Evolutionary conservation across 2,329 filamentous ascomycete species (phyloP).

Genomic region (Microcyclosporella mali): DNA sequence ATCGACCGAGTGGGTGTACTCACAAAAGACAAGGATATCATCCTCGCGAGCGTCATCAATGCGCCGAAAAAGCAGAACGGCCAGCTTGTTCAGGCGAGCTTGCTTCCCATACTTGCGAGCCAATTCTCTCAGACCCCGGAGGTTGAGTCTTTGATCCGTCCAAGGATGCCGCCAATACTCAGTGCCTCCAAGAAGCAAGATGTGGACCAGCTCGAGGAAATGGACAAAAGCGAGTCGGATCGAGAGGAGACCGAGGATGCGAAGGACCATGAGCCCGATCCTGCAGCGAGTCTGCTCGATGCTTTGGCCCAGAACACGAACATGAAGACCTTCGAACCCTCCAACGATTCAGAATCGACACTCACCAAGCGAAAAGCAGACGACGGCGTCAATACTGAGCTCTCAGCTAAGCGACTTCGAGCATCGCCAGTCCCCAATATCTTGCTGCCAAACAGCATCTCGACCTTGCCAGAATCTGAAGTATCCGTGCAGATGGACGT

Average conservation of each 20-base stretch:
- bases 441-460: conserved; percentile 2
- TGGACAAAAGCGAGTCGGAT: conserved; percentile 3
- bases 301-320: conserved; percentile 8
- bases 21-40: conserved; percentile 59
- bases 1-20: conserved; percentile 78
- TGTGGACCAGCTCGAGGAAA: conserved; percentile 5
- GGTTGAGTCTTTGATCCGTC: conserved; percentile 64
- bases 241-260: neutral
- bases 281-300: conserved; percentile 6
- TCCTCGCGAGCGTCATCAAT: conserved; percentile 77
- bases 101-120: conserved; percentile 71
- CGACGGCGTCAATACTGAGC: conserved; percentile 2
- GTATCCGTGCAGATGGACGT: conserved; percentile 3
- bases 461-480: conserved; percentile 10
- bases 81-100: conserved; percentile 53
- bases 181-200: conserved; percentile 11
- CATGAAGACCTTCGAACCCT: neutral
- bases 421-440: conserved; percentile 15
- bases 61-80: conserved; percentile 50
- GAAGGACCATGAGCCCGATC: neutral
- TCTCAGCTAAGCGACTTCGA: conserved; percentile 18
- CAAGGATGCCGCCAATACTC: conserved; percentile 41
- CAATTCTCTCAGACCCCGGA: conserved; percentile 57
- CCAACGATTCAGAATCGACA: neutral
- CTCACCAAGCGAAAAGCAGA: conserved; percentile 8